Conservation (phyloP, 331 rosid genomes). For the Dryas integrifolia region DNA sequence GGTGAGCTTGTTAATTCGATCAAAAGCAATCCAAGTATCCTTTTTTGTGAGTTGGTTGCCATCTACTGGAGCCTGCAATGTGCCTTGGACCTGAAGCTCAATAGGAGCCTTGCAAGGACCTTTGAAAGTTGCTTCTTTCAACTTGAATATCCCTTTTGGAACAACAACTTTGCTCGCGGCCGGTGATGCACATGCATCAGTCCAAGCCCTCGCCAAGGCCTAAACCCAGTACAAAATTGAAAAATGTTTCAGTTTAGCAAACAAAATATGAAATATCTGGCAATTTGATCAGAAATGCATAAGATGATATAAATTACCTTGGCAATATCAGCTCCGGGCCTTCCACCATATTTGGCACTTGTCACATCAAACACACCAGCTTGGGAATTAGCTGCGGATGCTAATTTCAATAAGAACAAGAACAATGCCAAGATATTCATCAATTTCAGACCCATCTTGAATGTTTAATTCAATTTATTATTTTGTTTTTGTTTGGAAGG, state of each 20-base stretch:
- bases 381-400: constrained; percentile 8
- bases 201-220: constrained; percentile 51
- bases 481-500: no score
- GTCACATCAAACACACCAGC: constrained; percentile 25
- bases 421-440: background rate
- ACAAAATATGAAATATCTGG: background rate
- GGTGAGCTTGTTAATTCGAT: constrained; percentile 28
- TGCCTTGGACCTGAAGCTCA: constrained; percentile 37
- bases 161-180: constrained; percentile 29
- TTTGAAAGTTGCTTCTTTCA: background rate
- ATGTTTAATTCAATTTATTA: background rate
- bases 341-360: constrained; percentile 27
- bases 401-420: background rate
- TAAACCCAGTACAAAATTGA: background rate
- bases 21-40: constrained; percentile 37
- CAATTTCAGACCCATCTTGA: no score
- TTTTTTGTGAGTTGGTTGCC: background rate
- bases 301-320: constrained; percentile 15
- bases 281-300: no score
- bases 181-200: constrained; percentile 36
- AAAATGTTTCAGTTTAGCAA: background rate
- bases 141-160: constrained; percentile 23
- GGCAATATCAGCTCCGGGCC: constrained; percentile 32
- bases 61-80: constrained; percentile 36
- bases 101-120: constrained; percentile 57